These are phyloP conservation scores for Aureobasidium sp. DNA, from an alignment of 2,329 filamentous ascomycete genomes.

Conservation along the genomic window DNA sequence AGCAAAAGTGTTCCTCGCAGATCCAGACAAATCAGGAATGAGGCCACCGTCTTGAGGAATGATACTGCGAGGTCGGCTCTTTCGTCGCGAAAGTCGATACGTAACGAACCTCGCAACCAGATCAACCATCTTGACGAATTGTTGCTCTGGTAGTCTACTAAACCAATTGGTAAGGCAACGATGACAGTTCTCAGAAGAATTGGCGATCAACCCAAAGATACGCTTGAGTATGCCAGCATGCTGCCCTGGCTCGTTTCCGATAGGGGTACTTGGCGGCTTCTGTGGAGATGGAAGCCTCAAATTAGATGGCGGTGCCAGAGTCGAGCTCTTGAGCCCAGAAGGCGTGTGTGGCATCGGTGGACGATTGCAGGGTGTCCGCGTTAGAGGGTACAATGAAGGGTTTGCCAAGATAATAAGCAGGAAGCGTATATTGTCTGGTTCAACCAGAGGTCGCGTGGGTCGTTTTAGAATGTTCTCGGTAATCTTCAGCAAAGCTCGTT, in stretches of 20 bases:
- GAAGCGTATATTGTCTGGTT: constrained; percentile 67
- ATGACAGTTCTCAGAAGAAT: constrained; percentile 68
- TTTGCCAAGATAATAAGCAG: constrained; percentile 73
- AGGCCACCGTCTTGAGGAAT: constrained; percentile 59
- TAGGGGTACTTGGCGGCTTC: constrained; percentile 23
- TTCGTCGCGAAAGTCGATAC: constrained; percentile 67
- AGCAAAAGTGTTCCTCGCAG: constrained; percentile 55
- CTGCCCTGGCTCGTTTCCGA: constrained; percentile 48
- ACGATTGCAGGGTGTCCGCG: background rate
- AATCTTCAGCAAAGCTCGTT: constrained; percentile 66
- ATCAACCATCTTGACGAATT: constrained; percentile 69
- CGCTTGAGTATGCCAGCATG: constrained; percentile 83
- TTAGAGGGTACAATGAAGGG: constrained; percentile 58
- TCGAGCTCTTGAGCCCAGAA: background rate
- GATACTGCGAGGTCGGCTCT: constrained; percentile 57
- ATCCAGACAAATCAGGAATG: constrained; percentile 64
- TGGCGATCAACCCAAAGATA: constrained; percentile 71
- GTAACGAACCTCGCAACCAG: constrained; percentile 72
- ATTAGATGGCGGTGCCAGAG: background rate
- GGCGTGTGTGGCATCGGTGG: constrained; percentile 4
- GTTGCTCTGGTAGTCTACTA: constrained; percentile 57
- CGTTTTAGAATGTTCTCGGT: constrained; percentile 74
- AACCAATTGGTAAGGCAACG: constrained; percentile 74
- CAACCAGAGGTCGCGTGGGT: constrained; percentile 61
- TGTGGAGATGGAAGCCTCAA: constrained; percentile 15